These are phyloP conservation scores for Hura crepitans DNA, from an alignment of 441 rosid species.

Conservation along the genomic window DNA sequence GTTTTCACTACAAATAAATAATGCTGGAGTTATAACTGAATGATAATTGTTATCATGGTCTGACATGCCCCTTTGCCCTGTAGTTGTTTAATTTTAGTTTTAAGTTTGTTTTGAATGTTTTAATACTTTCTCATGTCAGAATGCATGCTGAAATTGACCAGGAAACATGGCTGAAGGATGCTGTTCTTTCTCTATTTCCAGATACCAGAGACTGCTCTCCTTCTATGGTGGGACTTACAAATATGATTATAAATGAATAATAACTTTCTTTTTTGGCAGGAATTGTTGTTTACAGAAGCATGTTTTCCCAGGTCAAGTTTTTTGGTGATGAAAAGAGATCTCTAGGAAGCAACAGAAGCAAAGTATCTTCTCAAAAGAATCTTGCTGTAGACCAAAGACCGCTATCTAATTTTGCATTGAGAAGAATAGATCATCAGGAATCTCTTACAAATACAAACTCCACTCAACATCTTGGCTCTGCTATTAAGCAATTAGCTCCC, in stretches of 20 bases:
- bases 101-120: conserved; percentile 24
- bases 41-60: not conserved
- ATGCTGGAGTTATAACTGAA: not conserved
- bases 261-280: conserved; percentile 3
- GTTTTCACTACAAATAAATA: not conserved
- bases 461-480: conserved; percentile 52
- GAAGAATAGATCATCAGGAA: conserved; percentile 40
- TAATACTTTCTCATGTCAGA: conserved; percentile 31
- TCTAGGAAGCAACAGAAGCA: conserved; percentile 44
- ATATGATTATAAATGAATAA: conserved; percentile 1
- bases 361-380: conserved; percentile 30
- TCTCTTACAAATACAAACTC: conserved; percentile 42
- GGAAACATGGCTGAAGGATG: conserved; percentile 85
- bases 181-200: conserved; percentile 67
- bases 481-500: conserved; percentile 71
- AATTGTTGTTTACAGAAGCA: conserved; percentile 19
- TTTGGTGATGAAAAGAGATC: conserved; percentile 53
- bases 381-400: conserved; percentile 48
- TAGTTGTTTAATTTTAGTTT: not conserved
- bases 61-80: conserved; percentile 1
- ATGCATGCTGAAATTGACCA: conserved; percentile 44
- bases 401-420: conserved; percentile 42
- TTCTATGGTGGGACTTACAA: conserved; percentile 56
- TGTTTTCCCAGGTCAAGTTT: conserved; percentile 54
- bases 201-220: conserved; percentile 83